These are phyloP conservation scores for Tilletia indica DNA, from an alignment of 1,284 basidiomycete genomes.

Conservation along the genomic window DNA sequence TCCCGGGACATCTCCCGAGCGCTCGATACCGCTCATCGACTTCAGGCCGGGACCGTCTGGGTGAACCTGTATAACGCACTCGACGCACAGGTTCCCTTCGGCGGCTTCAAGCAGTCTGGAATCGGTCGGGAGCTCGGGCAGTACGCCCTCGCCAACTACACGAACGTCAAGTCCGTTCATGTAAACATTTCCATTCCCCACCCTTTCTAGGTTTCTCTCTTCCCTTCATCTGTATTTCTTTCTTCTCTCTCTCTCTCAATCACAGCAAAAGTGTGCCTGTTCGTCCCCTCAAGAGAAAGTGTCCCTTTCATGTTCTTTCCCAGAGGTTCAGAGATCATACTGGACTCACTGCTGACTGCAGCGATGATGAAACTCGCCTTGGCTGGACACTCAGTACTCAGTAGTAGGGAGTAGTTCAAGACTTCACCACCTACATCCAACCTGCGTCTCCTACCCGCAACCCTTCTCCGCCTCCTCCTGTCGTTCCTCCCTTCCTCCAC, in stretches of 20 bases:
- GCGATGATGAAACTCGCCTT: too few species aligned
- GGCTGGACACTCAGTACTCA: too few species aligned
- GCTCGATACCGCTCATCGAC: constrained; percentile 69
- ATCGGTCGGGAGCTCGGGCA: constrained; percentile 52
- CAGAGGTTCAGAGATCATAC: too few species aligned
- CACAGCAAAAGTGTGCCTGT: too few species aligned
- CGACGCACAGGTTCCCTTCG: constrained; percentile 37
- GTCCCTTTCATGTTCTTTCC: too few species aligned
- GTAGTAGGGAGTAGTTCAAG: too few species aligned
- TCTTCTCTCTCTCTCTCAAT: too few species aligned
- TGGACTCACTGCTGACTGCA: too few species aligned
- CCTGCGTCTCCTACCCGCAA: too few species aligned
- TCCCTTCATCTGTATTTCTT: not conserved
- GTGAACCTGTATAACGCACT: constrained; percentile 63
- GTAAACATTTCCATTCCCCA: constrained; percentile 64
- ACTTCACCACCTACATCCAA: too few species aligned
- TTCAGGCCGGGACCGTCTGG: constrained; percentile 81
- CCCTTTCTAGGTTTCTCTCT: not conserved
- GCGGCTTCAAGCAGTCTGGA: constrained; percentile 45
- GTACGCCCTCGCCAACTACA: constrained; percentile 66
- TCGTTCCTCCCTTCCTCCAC: not conserved
- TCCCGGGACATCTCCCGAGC: constrained; percentile 74
- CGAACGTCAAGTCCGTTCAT: constrained; percentile 76
- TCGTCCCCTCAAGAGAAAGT: too few species aligned
- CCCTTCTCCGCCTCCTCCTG: not conserved